Percentiles rank a stretch among this genome's conserved stretches.
Conservation (phyloP, 2,329 filamentous ascomycete species). For the Periconia sp. region DNA sequence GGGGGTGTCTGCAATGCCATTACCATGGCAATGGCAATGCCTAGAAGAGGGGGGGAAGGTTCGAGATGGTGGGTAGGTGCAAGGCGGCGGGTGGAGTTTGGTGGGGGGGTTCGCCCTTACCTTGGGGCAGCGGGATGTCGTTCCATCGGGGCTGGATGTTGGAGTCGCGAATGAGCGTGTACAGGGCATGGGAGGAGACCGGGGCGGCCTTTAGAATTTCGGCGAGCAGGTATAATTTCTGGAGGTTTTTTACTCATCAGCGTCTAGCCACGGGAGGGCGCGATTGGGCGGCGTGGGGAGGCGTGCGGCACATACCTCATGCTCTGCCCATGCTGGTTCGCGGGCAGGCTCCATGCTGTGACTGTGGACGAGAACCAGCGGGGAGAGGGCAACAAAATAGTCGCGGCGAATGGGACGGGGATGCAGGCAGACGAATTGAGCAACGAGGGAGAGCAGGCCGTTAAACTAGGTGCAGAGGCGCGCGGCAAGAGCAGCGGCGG, state of each 20-base stretch:
- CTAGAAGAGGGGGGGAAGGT: background rate
- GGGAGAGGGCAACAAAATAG: constrained; percentile 39
- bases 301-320: constrained; percentile 48
- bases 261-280: constrained; percentile 10
- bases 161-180: constrained; percentile 51
- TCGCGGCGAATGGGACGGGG: constrained; percentile 28
- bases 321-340: constrained; percentile 53
- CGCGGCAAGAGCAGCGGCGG: constrained; percentile 35
- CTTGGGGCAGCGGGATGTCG: constrained; percentile 56
- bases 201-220: constrained; percentile 58
- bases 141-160: constrained; percentile 56
- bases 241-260: constrained; percentile 15
- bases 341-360: constrained; percentile 50
- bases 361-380: constrained; percentile 24
- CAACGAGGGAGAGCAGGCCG: constrained; percentile 40
- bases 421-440: constrained; percentile 45
- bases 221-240: constrained; percentile 53
- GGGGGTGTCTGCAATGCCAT: background rate
- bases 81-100: background rate
- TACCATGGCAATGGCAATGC: background rate
- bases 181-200: constrained; percentile 51
- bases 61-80: background rate
- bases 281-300: constrained; percentile 4
- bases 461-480: constrained; percentile 38
- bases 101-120: constrained; percentile 42